Evolutionary conservation across 2,329 filamentous ascomycete genomes (phyloP).

Genomic region (Cladorrhinum sp.): DNA sequence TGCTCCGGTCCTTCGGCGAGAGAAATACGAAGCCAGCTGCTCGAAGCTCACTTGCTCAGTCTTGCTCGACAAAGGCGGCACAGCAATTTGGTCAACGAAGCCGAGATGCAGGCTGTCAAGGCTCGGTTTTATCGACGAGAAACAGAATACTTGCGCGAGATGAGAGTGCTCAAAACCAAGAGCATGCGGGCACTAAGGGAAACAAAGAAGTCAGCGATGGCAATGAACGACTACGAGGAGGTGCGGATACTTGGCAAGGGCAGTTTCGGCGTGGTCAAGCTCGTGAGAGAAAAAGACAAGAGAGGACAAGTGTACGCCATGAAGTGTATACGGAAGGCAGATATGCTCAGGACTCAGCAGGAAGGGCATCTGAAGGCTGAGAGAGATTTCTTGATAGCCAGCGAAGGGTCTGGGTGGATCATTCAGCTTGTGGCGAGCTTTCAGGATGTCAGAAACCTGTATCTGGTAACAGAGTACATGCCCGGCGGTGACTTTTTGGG

Average conservation of each 20-base stretch:
- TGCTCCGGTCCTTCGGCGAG: conserved; percentile 53
- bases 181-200: conserved; percentile 38
- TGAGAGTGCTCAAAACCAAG: conserved; percentile 65
- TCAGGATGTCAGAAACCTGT: conserved; percentile 79
- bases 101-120: conserved; percentile 54
- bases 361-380: conserved; percentile 91
- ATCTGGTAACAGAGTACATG: conserved; percentile 98
- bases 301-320: conserved; percentile 76
- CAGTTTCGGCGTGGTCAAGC: conserved; percentile 86
- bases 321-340: conserved; percentile 93
- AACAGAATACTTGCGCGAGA: conserved; percentile 70
- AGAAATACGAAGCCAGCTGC: conserved; percentile 55
- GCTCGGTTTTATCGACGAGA: conserved; percentile 64
- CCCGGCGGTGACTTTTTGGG: conserved; percentile 92
- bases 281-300: conserved; percentile 66
- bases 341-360: conserved; percentile 87
- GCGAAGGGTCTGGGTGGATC: conserved; percentile 86
- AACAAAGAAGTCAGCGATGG: not conserved
- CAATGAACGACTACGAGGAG: conserved; percentile 65
- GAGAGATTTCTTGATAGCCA: conserved; percentile 84
- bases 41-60: conserved; percentile 62
- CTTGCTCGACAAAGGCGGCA: conserved; percentile 30
- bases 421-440: conserved; percentile 86
- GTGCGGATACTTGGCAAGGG: conserved; percentile 85
- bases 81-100: conserved; percentile 46